phyloP scores from a whole-genome alignment of 2,329 filamentous ascomycete species.

The Botrytis elliptica region DNA sequence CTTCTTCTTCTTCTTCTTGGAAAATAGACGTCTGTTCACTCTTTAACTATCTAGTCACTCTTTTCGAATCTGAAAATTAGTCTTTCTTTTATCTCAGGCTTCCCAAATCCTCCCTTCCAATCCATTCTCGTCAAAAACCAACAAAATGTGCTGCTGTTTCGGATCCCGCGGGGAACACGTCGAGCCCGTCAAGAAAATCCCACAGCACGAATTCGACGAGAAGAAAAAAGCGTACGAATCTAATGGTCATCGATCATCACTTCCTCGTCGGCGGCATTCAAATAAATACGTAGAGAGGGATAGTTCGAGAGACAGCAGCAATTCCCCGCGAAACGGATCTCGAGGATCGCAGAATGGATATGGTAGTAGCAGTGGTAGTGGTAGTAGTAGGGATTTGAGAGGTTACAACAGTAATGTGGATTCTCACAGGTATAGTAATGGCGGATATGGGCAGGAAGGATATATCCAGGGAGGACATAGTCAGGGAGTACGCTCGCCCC shows the following conservation, averaged over 20 bases:
- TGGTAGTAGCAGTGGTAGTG: too few species aligned
- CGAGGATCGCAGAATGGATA: too few species aligned
- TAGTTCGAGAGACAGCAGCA: background rate
- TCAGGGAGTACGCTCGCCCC: background rate
- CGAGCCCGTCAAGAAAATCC: background rate
- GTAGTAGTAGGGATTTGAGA: too few species aligned
- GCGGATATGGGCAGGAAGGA: background rate
- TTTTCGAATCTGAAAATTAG: background rate
- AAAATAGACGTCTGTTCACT: background rate
- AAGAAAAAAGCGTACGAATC: background rate
- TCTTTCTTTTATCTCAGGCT: background rate
- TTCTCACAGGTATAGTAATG: too few species aligned
- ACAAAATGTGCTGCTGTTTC: background rate
- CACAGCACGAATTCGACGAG: background rate
- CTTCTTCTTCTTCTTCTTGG: background rate
- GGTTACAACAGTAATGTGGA: too few species aligned
- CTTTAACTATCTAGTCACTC: background rate
- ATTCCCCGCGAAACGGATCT: background rate
- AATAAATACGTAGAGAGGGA: too few species aligned
- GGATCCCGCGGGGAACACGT: background rate
- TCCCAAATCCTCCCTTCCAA: too few species aligned
- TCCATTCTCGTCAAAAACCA: background rate
- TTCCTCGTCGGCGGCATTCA: too few species aligned
- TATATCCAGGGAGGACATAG: background rate
- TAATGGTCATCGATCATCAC: too few species aligned